These are phyloP conservation scores for Babesia divergens DNA, from an alignment of 169 alveolate genomes.

Conservation along the genomic window DNA sequence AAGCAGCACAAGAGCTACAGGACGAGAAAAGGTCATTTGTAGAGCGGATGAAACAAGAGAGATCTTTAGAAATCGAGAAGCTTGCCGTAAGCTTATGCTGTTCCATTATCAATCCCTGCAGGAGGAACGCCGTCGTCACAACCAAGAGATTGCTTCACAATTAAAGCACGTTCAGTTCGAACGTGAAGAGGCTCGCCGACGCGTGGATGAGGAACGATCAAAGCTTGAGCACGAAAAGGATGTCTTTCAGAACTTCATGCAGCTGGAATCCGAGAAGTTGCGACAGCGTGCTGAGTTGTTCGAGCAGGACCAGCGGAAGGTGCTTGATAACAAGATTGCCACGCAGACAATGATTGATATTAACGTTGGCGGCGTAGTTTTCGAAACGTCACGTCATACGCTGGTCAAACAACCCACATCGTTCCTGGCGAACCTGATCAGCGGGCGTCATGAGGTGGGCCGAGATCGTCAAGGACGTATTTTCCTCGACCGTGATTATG, in stretches of 20 bases:
- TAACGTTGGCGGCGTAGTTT: conserved; percentile 84
- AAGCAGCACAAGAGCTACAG: conserved; percentile 68
- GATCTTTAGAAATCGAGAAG: conserved; percentile 49
- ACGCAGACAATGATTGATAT: conserved; percentile 83
- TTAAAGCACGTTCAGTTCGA: conserved; percentile 81
- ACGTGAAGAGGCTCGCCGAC: conserved; percentile 79
- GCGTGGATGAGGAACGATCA: conserved; percentile 77
- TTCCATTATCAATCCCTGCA: conserved; percentile 15
- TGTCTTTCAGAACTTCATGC: conserved; percentile 67
- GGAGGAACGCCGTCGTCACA: conserved; percentile 80
- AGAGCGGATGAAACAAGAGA: conserved; percentile 41
- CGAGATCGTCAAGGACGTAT: conserved; percentile 83
- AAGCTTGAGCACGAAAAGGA: conserved; percentile 79
- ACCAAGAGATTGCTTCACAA: conserved; percentile 75
- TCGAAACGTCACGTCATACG: conserved; percentile 84
- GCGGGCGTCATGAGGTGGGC: conserved; percentile 80
- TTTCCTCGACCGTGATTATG: conserved; percentile 84
- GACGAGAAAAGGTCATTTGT: conserved; percentile 68
- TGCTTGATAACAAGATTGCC: conserved; percentile 77
- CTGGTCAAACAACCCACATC: conserved; percentile 77
- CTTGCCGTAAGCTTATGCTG: conserved; percentile 34
- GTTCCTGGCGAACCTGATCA: conserved; percentile 72
- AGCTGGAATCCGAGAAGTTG: conserved; percentile 73
- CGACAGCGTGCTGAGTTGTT: conserved; percentile 69
- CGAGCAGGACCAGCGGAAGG: conserved; percentile 76